Evolutionary conservation across 345 rosid genomes (phyloP), one percentile per base, ranked within the genome.

Genomic region (Camelina laxa): DNA sequence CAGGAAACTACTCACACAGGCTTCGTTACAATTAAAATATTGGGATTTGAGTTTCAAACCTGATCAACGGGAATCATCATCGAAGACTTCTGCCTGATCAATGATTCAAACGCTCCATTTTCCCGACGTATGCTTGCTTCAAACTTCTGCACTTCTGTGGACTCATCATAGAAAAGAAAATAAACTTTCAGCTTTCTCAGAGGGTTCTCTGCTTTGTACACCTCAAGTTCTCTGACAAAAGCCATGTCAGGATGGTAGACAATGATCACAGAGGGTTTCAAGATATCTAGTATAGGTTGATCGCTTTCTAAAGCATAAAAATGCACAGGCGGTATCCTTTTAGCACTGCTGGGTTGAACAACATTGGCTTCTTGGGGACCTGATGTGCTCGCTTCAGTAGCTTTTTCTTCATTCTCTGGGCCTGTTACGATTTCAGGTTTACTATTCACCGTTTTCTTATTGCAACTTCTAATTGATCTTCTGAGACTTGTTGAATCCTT

Each of bases 51-150:
- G 68, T 55, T 63, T 13, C 70, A 68, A 70, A 92, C 97, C 96
- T 92, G 98, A 81, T 95, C 87, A 30, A 95, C 91, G 51, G 98
- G 96, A 76, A 95, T 92, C 88, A 92, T 89, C 99, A 95, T 95
- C 85, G 84, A 10, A 20, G 99, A 90, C 75, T 95, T 95, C 85
- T 90, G 99, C 80, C 98, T 82, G 81, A 95, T 92, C 84, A 95
- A 74, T 49, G 99, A 89, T 78, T 95, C 99, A 82, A 92, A 95
- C 12, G 99, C 97, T 69, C 89, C 88, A 81, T 95, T 90, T 80
- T 95, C 98, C 74, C 90, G 87, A 27, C 89, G 90, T 53, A 95
- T 92, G 72, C 97, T 89, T 67, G 99, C 98, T 82, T 95, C 98
- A 62, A 95, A 95, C 82, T 92, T 95, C 79, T 87, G 97, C 24